Base-by-base conservation (phyloP, 345 rosid species). In the Salix purpurea region DNA sequence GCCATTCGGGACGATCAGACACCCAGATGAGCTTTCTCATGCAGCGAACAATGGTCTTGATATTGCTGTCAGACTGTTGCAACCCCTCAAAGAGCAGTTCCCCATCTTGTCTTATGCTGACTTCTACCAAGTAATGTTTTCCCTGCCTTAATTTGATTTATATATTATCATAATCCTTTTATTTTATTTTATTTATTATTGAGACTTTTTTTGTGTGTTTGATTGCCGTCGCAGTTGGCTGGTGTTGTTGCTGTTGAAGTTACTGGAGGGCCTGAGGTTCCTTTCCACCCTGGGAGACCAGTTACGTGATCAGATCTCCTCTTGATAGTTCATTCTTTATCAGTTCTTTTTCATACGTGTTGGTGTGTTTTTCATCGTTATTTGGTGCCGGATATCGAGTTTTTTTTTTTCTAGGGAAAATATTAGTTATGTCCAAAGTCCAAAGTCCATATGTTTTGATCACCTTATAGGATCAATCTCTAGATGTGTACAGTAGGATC, bases 221-320 rank as follows among this genome's bases (percentile, higher is more conserved):
- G 36, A 24, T 37, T 24, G 28, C 24, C 62, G 14, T 30, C 66
- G 15, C 67, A 76, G 78, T 83, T 92, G 68, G 94, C 97, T 72
- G 97, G 98, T 73, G 87, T 94, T 83, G 94, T 91, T 74, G 94
- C 94, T 60, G 95, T 92, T 28, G 94, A 89, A 84, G 73, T 94
- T 44, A 85, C 94, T 1, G 97, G 98, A 79, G 98, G 95, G 56
- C 97, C 98, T 8, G 97, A 92, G 80, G 86, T 92, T 83, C 95
- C 95, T 7, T 94, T 94, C 74, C 97, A 91, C 67, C 95, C 94
- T 1, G 97, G 98, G 58, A 87, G 98, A 81, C 78, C 80, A 66
- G 97, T 91, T 23, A 76, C 23, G 87, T 50, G 26, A 67, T 58
- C 19, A 15, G 19, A 62, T 24, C 1, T 1, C 23, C 62, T 4